A percentile compares a stretch with the other conserved stretches of the same genome.
Conservation (phyloP, 495 filamentous ascomycete species). For the Xylaria nigripes region DNA sequence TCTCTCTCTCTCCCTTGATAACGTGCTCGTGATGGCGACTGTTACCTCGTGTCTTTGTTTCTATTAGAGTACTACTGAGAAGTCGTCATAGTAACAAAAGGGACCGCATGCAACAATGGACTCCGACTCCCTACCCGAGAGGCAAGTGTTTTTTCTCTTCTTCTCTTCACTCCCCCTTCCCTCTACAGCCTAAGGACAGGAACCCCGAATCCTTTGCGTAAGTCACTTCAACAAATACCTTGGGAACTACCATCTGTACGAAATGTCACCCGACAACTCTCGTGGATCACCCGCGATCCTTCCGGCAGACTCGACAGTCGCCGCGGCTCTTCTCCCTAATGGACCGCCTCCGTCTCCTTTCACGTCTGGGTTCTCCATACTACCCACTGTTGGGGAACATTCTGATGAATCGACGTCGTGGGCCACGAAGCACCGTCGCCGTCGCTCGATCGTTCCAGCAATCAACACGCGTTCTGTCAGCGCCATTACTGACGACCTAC, state of each 20-base stretch:
- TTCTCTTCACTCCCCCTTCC: neutral
- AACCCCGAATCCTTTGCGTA: neutral
- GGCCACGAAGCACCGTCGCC: slow-evolving; percentile 22
- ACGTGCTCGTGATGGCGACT: neutral
- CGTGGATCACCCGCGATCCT: neutral
- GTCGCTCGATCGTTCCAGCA: slow-evolving; percentile 17
- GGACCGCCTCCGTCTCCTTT: slow-evolving; percentile 2
- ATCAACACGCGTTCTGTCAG: slow-evolving; percentile 16
- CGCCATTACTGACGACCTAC: slow-evolving; percentile 24
- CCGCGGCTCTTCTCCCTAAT: slow-evolving; percentile 6
- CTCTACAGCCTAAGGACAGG: neutral
- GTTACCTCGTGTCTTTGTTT: slow-evolving; percentile 15
- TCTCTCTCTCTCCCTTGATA: neutral
- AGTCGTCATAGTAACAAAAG: neutral
- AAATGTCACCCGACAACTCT: neutral
- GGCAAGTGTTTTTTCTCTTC: slow-evolving; percentile 18
- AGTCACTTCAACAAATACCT: neutral
- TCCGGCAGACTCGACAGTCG: neutral
- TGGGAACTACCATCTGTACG: neutral
- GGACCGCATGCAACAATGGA: slow-evolving; percentile 18
- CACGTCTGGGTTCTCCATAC: slow-evolving; percentile 9
- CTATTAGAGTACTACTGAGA: neutral
- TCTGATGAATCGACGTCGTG: slow-evolving; percentile 19
- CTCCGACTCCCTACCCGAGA: slow-evolving; percentile 21
- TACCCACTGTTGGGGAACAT: slow-evolving; percentile 10